A percentile compares a stretch with the other conserved stretches of the same genome.
Conservation (phyloP, 2,329 filamentous ascomycete species). For the Capronia americana region DNA sequence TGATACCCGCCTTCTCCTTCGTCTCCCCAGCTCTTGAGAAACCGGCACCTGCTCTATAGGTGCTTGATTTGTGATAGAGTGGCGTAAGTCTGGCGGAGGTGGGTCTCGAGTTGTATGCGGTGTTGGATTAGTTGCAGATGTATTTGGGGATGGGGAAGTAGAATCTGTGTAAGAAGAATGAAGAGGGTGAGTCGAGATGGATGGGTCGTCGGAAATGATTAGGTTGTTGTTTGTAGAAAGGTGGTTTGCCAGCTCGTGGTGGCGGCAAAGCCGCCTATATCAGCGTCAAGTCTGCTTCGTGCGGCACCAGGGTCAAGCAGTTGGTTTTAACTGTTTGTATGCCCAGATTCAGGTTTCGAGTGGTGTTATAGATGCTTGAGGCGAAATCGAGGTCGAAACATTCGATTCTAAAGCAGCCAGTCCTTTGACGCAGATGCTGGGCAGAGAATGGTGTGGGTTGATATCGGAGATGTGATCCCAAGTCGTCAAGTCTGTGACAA, state of each 20-base stretch:
- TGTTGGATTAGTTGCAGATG: conserved; percentile 27
- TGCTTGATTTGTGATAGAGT: conserved; percentile 26
- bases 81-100: conserved; percentile 31
- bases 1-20: conserved; percentile 34
- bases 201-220: conserved; percentile 71
- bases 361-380: not conserved
- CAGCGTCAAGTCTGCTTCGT: conserved; percentile 26
- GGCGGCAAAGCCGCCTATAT: conserved; percentile 55
- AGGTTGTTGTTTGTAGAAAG: conserved; percentile 63
- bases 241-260: conserved; percentile 77
- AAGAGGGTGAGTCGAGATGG: conserved; percentile 61
- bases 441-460: conserved; percentile 8
- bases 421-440: not conserved
- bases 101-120: conserved; percentile 27
- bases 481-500: conserved; percentile 8
- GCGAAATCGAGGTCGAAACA: not conserved
- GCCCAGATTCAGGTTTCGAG: conserved; percentile 6
- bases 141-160: conserved; percentile 50
- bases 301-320: not conserved
- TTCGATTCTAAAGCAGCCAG: conserved; percentile 8
- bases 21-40: conserved; percentile 30
- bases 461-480: not conserved
- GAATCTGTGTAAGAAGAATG: conserved; percentile 56
- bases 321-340: not conserved
- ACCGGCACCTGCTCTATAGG: conserved; percentile 32